Evolutionary conservation across 2,329 filamentous ascomycete genomes (phyloP).

Genomic region (Westerdykella aurantiaca): DNA sequence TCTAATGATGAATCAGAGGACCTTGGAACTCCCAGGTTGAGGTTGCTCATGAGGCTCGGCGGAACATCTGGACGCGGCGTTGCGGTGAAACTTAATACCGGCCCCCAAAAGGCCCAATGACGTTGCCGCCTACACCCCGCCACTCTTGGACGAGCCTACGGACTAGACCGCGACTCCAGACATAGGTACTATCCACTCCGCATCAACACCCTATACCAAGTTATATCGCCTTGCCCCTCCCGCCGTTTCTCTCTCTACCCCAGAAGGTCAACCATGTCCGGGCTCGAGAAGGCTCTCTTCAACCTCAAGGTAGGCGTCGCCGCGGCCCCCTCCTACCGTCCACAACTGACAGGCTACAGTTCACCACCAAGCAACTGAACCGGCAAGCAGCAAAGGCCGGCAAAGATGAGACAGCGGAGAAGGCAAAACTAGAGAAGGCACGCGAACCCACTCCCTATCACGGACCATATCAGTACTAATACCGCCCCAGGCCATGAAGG

Average conservation of each 20-base stretch:
- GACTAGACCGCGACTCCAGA: not conserved
- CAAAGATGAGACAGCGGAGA: constrained; percentile 57
- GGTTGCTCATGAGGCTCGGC: too few species aligned
- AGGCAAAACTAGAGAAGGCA: constrained; percentile 58
- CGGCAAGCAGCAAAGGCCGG: constrained; percentile 56
- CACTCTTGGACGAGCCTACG: not conserved
- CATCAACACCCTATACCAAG: not conserved
- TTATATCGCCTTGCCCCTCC: not conserved
- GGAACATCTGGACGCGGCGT: too few species aligned
- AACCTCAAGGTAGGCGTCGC: constrained; percentile 50
- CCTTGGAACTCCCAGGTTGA: too few species aligned
- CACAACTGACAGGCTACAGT: constrained; percentile 39
- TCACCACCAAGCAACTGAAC: constrained; percentile 59
- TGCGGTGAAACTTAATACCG: too few species aligned
- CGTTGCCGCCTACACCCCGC: not conserved
- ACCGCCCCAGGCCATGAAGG: constrained; percentile 49
- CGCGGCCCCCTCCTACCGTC: constrained; percentile 1
- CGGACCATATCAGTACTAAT: constrained; percentile 1
- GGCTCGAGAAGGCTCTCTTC: constrained; percentile 57
- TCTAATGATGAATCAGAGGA: too few species aligned
- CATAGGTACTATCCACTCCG: too few species aligned
- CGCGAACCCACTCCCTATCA: not conserved
- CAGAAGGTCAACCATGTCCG: constrained; percentile 45
- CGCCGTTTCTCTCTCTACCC: not conserved
- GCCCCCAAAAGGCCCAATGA: not conserved